Evolutionary conservation across 2,329 filamentous ascomycete genomes (phyloP).

Genomic region (Penicillium sclerotiorum): DNA sequence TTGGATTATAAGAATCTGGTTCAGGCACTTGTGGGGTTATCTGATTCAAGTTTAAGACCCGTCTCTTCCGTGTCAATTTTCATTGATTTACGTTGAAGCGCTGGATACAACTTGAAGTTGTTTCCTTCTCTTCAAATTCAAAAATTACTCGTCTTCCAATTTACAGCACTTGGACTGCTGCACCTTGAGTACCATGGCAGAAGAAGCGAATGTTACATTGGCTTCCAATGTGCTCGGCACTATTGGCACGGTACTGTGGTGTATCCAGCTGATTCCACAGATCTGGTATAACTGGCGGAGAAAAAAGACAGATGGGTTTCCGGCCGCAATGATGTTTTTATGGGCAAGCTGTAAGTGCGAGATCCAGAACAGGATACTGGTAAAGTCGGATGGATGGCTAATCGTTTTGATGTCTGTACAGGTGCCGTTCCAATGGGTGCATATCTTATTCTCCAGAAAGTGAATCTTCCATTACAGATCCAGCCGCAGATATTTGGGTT

Average conservation of each 20-base stretch:
- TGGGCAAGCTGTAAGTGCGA: conserved; percentile 58
- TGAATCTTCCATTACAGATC: conserved; percentile 58
- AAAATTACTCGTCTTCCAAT: no score
- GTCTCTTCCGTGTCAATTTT: no score
- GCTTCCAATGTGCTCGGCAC: conserved; percentile 35
- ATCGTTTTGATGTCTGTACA: conserved; percentile 11
- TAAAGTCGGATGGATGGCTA: background rate
- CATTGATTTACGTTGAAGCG: no score
- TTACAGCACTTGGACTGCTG: background rate
- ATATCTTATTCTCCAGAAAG: conserved; percentile 57
- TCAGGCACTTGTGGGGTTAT: no score
- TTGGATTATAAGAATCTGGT: no score
- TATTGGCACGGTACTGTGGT: conserved; percentile 46
- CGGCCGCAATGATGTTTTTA: conserved; percentile 63
- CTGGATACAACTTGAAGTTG: no score
- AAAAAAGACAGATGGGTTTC: conserved; percentile 65
- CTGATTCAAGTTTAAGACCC: no score
- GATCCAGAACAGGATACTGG: background rate
- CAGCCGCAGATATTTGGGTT: conserved; percentile 58
- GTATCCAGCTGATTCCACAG: conserved; percentile 43
- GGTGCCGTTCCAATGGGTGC: conserved; percentile 54
- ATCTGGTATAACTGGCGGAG: conserved; percentile 66
- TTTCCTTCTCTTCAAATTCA: no score
- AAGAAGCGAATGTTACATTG: conserved; percentile 8
- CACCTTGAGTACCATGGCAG: conserved; percentile 3